Evolutionary conservation across 2,329 filamentous ascomycete genomes (phyloP).

Genomic region (Pezicula neosporulosa): DNA sequence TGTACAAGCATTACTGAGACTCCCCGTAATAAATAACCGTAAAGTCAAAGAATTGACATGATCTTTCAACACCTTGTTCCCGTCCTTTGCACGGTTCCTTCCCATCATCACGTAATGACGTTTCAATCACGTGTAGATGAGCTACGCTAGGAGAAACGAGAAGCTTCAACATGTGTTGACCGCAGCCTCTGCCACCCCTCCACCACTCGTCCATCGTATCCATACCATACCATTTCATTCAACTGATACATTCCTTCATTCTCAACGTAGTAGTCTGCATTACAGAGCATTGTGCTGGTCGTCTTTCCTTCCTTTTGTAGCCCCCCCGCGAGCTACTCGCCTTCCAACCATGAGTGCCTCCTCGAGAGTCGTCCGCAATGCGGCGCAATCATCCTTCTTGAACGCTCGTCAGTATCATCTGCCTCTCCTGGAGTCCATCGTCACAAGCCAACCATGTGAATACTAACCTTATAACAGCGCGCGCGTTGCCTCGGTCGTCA

Average conservation of each 20-base stretch:
- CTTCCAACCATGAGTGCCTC: slow-evolving; percentile 29
- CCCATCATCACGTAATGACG: not conserved
- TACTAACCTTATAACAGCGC: slow-evolving; percentile 17
- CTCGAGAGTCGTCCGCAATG: slow-evolving; percentile 31
- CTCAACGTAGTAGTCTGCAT: not conserved
- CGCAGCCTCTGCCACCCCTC: not conserved
- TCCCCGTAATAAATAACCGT: no score
- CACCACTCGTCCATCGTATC: not conserved
- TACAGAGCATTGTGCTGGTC: not conserved
- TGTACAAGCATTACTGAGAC: no score
- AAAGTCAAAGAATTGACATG: no score
- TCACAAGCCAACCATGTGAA: not conserved
- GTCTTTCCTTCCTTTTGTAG: not conserved
- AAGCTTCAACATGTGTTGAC: not conserved
- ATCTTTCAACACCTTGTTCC: no score
- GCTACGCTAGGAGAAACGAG: not conserved
- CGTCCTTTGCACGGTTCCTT: not conserved
- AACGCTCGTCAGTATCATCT: slow-evolving; percentile 19
- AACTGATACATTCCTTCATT: not conserved
- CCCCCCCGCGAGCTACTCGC: no score
- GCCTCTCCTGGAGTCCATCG: slow-evolving; percentile 2
- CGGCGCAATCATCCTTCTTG: slow-evolving; percentile 27
- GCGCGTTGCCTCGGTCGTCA: slow-evolving; percentile 22
- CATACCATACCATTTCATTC: not conserved
- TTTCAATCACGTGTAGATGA: not conserved